These are phyloP conservation scores for Castanopsis chinensis DNA, from an alignment of 306 rosid genomes.

Conservation along the genomic window DNA sequence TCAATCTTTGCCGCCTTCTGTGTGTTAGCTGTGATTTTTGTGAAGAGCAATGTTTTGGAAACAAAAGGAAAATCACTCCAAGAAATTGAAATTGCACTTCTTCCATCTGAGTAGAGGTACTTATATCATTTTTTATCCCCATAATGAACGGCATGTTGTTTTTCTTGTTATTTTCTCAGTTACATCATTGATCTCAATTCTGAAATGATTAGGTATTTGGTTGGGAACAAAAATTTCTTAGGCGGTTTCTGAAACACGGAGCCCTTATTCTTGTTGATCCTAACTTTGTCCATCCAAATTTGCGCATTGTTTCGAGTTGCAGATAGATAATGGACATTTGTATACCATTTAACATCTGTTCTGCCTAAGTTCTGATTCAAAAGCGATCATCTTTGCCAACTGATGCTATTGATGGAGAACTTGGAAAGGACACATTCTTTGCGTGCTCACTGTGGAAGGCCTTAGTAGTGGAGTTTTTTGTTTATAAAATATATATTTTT, in stretches of 20 bases:
- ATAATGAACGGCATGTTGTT: neutral
- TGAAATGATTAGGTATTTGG: neutral
- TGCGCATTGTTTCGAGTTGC: neutral
- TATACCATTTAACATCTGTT: neutral
- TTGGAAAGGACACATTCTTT: neutral
- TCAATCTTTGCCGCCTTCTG: constrained; percentile 56
- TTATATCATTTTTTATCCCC: no score
- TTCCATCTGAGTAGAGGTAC: constrained; percentile 48
- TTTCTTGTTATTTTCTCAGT: constrained; percentile 15
- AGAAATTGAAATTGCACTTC: constrained; percentile 78
- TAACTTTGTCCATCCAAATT: neutral
- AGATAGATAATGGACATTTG: neutral
- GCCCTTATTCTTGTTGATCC: neutral
- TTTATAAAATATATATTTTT: neutral
- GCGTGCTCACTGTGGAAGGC: constrained; percentile 14
- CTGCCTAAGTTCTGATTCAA: neutral
- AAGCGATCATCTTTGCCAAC: neutral
- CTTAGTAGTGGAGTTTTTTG: neutral
- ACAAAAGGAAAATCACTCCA: constrained; percentile 91
- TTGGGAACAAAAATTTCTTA: no score
- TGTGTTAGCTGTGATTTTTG: constrained; percentile 56
- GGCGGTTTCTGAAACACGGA: neutral
- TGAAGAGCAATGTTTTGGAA: constrained; percentile 74
- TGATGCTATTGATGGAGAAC: neutral
- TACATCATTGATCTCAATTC: neutral